These are phyloP conservation scores for Hypoxylon sp. DNA, from an alignment of 2,329 filamentous ascomycete genomes.

Conservation along the genomic window DNA sequence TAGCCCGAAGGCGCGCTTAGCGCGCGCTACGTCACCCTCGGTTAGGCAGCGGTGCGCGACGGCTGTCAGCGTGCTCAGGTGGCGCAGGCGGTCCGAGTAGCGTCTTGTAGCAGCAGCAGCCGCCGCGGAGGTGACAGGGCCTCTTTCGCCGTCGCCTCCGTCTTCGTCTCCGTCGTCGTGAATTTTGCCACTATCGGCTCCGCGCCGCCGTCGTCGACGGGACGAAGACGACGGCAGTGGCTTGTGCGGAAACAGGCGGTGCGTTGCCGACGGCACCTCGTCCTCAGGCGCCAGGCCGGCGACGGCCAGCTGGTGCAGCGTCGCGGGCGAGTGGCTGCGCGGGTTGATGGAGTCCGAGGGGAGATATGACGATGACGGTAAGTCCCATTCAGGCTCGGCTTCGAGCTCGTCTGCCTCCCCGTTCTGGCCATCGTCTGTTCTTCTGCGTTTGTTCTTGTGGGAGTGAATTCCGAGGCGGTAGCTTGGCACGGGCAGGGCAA, in stretches of 20 bases:
- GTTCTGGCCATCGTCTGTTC: slow-evolving; percentile 11
- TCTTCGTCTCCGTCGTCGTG: slow-evolving; percentile 14
- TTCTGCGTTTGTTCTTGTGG: slow-evolving; percentile 47
- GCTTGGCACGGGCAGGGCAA: slow-evolving; percentile 42
- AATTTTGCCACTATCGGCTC: slow-evolving; percentile 16
- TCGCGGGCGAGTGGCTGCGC: slow-evolving; percentile 60
- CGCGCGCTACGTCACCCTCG: slow-evolving; percentile 73
- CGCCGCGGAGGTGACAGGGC: too few species aligned
- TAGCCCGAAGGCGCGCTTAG: slow-evolving; percentile 77
- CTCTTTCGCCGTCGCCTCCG: slow-evolving; percentile 13
- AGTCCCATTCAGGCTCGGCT: slow-evolving; percentile 16
- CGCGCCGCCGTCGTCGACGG: slow-evolving; percentile 14
- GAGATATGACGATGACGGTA: slow-evolving; percentile 32
- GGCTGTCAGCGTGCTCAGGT: slow-evolving; percentile 72
- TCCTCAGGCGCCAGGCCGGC: slow-evolving; percentile 62
- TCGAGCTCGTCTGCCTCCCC: not conserved
- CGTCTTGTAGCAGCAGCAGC: slow-evolving; percentile 28
- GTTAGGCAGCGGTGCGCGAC: slow-evolving; percentile 77
- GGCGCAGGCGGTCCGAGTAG: slow-evolving; percentile 54
- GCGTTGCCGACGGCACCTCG: slow-evolving; percentile 48
- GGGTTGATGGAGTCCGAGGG: slow-evolving; percentile 58
- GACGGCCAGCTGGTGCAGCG: slow-evolving; percentile 60
- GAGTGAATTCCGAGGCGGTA: slow-evolving; percentile 41
- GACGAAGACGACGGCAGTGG: slow-evolving; percentile 46
- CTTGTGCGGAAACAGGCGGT: slow-evolving; percentile 62